Conservation (phyloP, 177 flowering plant genomes). For the Vitis hybrid region DNA sequence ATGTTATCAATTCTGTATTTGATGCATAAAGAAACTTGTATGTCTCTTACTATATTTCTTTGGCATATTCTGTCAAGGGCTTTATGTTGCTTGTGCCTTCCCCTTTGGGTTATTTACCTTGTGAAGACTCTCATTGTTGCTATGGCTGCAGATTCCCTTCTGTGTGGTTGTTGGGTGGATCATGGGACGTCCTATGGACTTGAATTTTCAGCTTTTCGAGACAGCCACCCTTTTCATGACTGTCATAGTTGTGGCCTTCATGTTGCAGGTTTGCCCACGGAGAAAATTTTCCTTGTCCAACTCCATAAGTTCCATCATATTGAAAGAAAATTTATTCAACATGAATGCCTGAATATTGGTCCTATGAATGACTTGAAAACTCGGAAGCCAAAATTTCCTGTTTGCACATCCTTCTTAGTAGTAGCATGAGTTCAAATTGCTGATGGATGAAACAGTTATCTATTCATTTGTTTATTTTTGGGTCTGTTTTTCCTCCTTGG, state of each 20-base stretch:
- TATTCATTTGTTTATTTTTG: neutral
- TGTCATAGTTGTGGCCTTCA: conserved; percentile 33
- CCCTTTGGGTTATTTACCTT: neutral
- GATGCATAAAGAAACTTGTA: too few relatives aligned
- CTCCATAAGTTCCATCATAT: neutral
- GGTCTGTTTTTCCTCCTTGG: too few relatives aligned
- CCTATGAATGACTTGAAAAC: too few relatives aligned
- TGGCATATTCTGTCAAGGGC: too few relatives aligned
- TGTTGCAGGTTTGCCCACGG: conserved; percentile 25
- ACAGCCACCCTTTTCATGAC: conserved; percentile 37
- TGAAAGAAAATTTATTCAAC: neutral
- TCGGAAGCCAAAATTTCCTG: too few relatives aligned
- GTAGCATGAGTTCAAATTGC: too few relatives aligned
- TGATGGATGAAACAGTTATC: too few relatives aligned
- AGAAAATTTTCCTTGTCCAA: neutral
- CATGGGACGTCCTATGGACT: conserved; percentile 36
- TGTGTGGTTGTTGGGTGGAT: conserved; percentile 35
- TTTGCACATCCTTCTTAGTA: too few relatives aligned
- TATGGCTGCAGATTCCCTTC: conserved; percentile 31
- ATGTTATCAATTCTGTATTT: too few relatives aligned
- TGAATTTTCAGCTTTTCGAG: conserved; percentile 35
- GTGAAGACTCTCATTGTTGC: neutral
- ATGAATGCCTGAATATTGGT: too few relatives aligned
- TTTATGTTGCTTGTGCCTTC: too few relatives aligned
- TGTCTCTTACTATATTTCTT: too few relatives aligned